Evolutionary conservation across 805 yeast genomes (phyloP), one percentile per base, ranked within the genome.

Genomic region (Brettanomyces naardenensis): DNA sequence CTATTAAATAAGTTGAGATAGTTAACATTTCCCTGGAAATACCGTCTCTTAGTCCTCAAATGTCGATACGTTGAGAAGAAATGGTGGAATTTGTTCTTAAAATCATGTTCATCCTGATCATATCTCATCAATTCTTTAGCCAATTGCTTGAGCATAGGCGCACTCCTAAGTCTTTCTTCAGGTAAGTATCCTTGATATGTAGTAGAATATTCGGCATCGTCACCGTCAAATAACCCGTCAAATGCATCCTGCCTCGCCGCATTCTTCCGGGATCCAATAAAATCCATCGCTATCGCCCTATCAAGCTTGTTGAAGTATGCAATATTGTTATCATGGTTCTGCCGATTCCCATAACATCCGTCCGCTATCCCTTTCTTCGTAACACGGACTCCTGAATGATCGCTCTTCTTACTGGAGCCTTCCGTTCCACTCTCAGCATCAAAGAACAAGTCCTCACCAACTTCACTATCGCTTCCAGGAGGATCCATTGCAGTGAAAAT

Each of bases 1-100:
- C 15, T 39, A 19, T 36, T 45, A 35, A 35, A 48, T 25, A 43
- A 41, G 2, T 38, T 36, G 14, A 38, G 36, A 27, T 48, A 51
- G 41, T 51, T 51, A 36, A 39, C 29, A 35, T 52, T 51, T 7
- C 51, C 52, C 23, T 45, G 47, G 42, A 48, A 49, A 18, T 40
- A 33, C 20, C 49, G 30, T 7, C 45, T 42, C 34, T 41, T 40
- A 31, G 39, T 39, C 15, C 43, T 26, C 18, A n/a, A 15, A 19
- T 20, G 22, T 21, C 34, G 11, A n/a, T 31, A 20, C 6, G 15
- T 20, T 10, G 9, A 13, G 17, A 31, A 18, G 17, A 31, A 31
- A 30, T 15, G 33, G 10, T 18, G 20, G 9, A 30, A 9, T n/a
- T n/a, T 23, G 11, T 23, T 11, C 26, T 23, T 7, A 7, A 9